Evolutionary conservation across 495 filamentous ascomycete species (phyloP).

Genomic region (Podospora pseudoanserina): DNA sequence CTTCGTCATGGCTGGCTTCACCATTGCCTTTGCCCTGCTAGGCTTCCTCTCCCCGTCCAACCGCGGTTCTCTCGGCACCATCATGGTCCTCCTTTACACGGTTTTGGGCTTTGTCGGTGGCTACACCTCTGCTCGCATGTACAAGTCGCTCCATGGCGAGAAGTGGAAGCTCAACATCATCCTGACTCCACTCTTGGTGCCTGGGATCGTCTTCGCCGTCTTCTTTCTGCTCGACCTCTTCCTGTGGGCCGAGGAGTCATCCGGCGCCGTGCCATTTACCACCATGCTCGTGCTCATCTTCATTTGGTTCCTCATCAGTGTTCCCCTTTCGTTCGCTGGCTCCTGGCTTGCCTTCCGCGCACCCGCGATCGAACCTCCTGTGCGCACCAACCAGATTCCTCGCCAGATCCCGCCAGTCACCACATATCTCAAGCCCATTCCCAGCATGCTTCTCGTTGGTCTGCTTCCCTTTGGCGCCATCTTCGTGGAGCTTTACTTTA

Average conservation of each 20-base stretch:
- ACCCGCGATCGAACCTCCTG: slow-evolving; percentile 66
- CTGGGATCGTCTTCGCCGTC: slow-evolving; percentile 75
- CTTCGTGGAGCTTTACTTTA: slow-evolving; percentile 96
- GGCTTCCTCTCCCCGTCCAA: slow-evolving; percentile 94
- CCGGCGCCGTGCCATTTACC: slow-evolving; percentile 90
- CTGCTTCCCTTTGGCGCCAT: slow-evolving; percentile 93
- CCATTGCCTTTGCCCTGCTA: slow-evolving; percentile 87
- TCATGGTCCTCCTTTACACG: slow-evolving; percentile 88
- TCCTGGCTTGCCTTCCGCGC: slow-evolving; percentile 86
- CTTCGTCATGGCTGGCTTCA: slow-evolving; percentile 95
- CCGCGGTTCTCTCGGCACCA: slow-evolving; percentile 86
- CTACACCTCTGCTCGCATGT: slow-evolving; percentile 81
- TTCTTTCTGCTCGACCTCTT: slow-evolving; percentile 97
- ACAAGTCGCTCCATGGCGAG: slow-evolving; percentile 90
- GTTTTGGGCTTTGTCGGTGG: slow-evolving; percentile 90
- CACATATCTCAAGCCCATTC: slow-evolving; percentile 77
- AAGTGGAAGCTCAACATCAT: slow-evolving; percentile 91
- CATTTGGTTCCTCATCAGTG: slow-evolving; percentile 96
- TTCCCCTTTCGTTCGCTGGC: slow-evolving; percentile 83
- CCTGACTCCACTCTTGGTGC: slow-evolving; percentile 80
- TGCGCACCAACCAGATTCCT: slow-evolving; percentile 95
- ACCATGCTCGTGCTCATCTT: slow-evolving; percentile 91
- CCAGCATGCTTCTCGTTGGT: slow-evolving; percentile 84
- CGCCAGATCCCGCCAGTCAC: slow-evolving; percentile 84
- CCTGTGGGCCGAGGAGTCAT: slow-evolving; percentile 85